phyloP scores from a whole-genome alignment of 176 grass and related monocot genomes.

The Aegilops tauschii region DNA sequence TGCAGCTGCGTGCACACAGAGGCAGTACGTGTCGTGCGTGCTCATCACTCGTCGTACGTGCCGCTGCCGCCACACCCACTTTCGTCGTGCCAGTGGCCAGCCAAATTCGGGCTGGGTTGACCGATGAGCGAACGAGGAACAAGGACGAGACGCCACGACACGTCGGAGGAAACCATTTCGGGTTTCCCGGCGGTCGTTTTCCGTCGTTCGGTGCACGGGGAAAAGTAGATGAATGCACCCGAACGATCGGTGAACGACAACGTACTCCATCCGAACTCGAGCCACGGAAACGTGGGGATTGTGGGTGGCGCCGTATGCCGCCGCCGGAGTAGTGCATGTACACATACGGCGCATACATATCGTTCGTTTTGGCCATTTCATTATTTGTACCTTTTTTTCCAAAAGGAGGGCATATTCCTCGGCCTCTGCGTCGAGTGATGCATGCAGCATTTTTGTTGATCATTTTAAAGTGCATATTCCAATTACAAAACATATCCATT shows the following conservation, averaged over 20 bases:
- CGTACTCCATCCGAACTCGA: neutral
- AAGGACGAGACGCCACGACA: neutral
- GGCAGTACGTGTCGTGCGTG: neutral
- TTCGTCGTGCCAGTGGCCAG: neutral
- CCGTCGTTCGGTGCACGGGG: neutral
- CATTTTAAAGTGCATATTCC: no score
- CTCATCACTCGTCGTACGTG: no score
- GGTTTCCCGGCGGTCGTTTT: neutral
- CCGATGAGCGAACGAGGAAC: neutral
- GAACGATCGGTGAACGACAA: neutral
- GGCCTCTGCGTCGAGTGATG: no score
- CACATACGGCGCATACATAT: neutral
- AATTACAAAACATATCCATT: no score
- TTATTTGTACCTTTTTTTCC: no score
- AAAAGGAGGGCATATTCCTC: no score
- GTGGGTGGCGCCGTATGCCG: neutral
- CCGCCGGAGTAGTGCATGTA: neutral
- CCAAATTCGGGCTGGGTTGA: neutral
- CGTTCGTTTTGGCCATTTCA: neutral
- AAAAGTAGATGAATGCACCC: neutral
- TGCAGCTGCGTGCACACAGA: neutral
- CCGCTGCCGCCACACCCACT: neutral
- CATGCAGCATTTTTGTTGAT: no score
- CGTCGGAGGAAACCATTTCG: neutral
- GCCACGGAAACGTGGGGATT: neutral